phyloP scores from a whole-genome alignment of 257 asterid species.

The Apocynum venetum region DNA sequence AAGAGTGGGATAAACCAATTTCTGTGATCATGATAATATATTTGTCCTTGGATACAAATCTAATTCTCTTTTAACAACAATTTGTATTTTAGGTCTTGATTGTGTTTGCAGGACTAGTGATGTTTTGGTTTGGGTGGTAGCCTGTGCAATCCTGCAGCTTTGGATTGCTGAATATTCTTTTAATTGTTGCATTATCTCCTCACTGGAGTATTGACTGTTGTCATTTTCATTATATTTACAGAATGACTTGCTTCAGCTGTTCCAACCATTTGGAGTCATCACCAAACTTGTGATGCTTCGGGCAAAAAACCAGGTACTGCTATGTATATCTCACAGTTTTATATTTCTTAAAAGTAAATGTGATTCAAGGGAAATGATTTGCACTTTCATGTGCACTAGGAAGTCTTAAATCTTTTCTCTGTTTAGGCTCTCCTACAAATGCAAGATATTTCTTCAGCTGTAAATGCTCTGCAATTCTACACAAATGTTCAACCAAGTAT shows the following conservation, averaged over 20 bases:
- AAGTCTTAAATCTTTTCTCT: slow-evolving; percentile 5
- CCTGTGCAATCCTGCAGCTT: background rate
- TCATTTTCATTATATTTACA: slow-evolving; percentile 25
- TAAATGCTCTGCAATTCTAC: slow-evolving; percentile 80
- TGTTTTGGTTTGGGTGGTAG: background rate
- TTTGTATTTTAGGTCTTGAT: background rate
- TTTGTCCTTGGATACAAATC: background rate
- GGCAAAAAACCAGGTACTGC: slow-evolving; percentile 87
- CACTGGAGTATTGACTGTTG: background rate
- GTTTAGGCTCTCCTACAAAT: slow-evolving; percentile 94
- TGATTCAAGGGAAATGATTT: slow-evolving; percentile 11
- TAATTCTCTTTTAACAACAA: background rate
- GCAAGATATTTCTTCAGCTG: slow-evolving; percentile 92
- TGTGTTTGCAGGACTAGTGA: background rate
- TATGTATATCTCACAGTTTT: slow-evolving; percentile 9
- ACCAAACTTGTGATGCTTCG: slow-evolving; percentile 97
- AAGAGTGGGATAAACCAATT: background rate
- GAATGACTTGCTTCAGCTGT: slow-evolving; percentile 96
- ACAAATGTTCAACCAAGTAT: slow-evolving; percentile 85
- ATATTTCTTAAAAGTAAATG: slow-evolving; percentile 12
- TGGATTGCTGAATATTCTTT: background rate
- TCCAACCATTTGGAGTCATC: slow-evolving; percentile 94
- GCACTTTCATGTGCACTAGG: background rate
- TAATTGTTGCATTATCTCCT: background rate
- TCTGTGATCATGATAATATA: background rate